Evolutionary conservation across 129 eudicot species (phyloP).

Genomic region (Sambucus nigra): DNA sequence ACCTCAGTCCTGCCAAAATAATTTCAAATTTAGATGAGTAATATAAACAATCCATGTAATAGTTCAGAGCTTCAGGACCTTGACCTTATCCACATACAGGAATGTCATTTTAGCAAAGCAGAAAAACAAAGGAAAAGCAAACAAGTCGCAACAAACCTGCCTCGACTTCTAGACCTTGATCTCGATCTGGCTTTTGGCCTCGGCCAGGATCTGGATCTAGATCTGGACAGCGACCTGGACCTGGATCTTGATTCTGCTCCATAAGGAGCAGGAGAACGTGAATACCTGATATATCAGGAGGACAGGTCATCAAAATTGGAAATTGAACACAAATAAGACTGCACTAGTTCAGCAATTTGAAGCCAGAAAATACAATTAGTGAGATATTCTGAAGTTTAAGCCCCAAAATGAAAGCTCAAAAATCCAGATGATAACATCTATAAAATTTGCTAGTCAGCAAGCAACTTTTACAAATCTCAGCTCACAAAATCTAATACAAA

Average conservation of each 20-base stretch:
- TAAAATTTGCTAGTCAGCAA: too few species aligned
- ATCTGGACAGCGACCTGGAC: conserved; percentile 64
- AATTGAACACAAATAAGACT: too few species aligned
- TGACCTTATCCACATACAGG: conserved; percentile 1
- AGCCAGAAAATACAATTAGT: too few species aligned
- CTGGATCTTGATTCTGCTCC: conserved; percentile 47
- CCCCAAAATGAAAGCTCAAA: too few species aligned
- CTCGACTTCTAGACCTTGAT: conserved; percentile 74
- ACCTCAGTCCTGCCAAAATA: conserved; percentile 38
- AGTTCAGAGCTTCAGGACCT: neutral
- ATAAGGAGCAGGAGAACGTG: conserved; percentile 67
- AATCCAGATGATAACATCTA: too few species aligned
- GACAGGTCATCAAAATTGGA: neutral
- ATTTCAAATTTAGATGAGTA: too few species aligned
- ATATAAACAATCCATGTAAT: neutral
- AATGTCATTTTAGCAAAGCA: neutral
- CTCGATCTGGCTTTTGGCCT: conserved; percentile 47
- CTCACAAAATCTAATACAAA: too few species aligned
- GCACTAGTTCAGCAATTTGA: too few species aligned
- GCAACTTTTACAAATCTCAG: too few species aligned
- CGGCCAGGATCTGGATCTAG: conserved; percentile 54
- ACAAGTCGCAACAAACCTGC: conserved; percentile 45
- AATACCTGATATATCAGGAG: conserved; percentile 33
- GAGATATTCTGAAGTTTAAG: too few species aligned
- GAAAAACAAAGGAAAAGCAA: neutral